A percentile compares a stretch with the other conserved stretches of the same genome.
phyloP scores from a whole-genome alignment of 805 yeast genomes.

The Candida nanaspora region DNA sequence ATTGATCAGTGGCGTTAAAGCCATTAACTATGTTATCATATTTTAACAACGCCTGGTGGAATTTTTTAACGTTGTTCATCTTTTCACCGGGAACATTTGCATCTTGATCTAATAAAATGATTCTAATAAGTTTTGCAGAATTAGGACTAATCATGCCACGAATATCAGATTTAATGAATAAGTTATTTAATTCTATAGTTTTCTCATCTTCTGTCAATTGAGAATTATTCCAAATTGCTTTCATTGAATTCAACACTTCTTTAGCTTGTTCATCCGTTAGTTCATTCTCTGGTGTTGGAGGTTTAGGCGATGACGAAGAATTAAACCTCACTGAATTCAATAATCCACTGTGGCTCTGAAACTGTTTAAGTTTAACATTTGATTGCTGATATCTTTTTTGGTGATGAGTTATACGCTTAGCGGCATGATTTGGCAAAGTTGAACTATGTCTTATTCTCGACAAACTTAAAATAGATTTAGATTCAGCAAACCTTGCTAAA shows the following conservation, averaged over 20 bases:
- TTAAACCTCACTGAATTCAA: conserved; percentile 9
- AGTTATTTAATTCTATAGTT: conserved; percentile 6
- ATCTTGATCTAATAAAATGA: conserved; percentile 18
- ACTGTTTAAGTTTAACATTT: too few relatives aligned
- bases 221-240: conserved; percentile 18
- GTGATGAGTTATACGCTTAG: too few relatives aligned
- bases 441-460: too few relatives aligned
- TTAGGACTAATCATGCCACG: conserved; percentile 25
- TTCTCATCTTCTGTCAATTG: conserved; percentile 12
- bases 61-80: conserved; percentile 22
- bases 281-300: conserved; percentile 17
- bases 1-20: neutral
- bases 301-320: too few relatives aligned
- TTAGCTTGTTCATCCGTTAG: conserved; percentile 21
- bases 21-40: neutral
- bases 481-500: too few relatives aligned
- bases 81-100: conserved; percentile 21
- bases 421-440: too few relatives aligned
- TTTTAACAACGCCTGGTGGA: conserved; percentile 14
- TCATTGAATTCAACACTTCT: conserved; percentile 14
- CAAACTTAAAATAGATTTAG: too few relatives aligned
- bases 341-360: too few relatives aligned
- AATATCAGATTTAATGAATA: conserved; percentile 22
- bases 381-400: too few relatives aligned
- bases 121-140: conserved; percentile 20